Percentiles rank a stretch among this genome's conserved stretches.
These are phyloP conservation scores for Mucor indicus DNA, from an alignment of 371 early-diverging fungal species.

Conservation along the genomic window DNA sequence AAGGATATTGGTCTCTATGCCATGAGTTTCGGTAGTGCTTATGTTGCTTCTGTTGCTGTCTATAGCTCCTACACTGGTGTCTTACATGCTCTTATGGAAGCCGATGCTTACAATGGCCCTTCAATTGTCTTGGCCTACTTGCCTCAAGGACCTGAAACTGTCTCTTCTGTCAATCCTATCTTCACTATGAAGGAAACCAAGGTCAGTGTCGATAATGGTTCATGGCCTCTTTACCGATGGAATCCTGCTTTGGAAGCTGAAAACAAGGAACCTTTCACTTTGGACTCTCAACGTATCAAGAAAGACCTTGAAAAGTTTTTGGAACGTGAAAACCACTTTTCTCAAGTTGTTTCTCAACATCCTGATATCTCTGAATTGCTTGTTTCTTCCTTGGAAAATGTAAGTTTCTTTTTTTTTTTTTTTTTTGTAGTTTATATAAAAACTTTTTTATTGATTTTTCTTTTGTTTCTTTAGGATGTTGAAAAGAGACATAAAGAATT, in stretches of 20 bases:
- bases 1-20: conserved; percentile 94
- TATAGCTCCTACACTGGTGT: conserved; percentile 87
- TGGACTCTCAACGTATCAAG: conserved; percentile 86
- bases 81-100: conserved; percentile 83
- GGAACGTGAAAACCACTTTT: conserved; percentile 78
- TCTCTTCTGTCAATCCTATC: conserved; percentile 37
- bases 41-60: conserved; percentile 88
- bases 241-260: conserved; percentile 67
- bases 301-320: conserved; percentile 78
- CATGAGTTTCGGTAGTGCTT: conserved; percentile 87
- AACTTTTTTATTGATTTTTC: not conserved
- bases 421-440: not conserved
- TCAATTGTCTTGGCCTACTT: conserved; percentile 86
- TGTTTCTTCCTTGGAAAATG: conserved; percentile 48
- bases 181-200: conserved; percentile 84
- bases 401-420: conserved; percentile 12
- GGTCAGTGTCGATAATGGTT: conserved; percentile 83
- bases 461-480: conserved; percentile 32
- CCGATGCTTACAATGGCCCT: conserved; percentile 88
- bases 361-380: conserved; percentile 61
- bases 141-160: conserved; percentile 53
- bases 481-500: conserved; percentile 51
- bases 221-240: conserved; percentile 95
- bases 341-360: conserved; percentile 62
- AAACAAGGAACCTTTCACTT: conserved; percentile 66